Evolutionary conservation across 2,329 filamentous ascomycete species (phyloP).

Genomic region (Cladosporium sp.): DNA sequence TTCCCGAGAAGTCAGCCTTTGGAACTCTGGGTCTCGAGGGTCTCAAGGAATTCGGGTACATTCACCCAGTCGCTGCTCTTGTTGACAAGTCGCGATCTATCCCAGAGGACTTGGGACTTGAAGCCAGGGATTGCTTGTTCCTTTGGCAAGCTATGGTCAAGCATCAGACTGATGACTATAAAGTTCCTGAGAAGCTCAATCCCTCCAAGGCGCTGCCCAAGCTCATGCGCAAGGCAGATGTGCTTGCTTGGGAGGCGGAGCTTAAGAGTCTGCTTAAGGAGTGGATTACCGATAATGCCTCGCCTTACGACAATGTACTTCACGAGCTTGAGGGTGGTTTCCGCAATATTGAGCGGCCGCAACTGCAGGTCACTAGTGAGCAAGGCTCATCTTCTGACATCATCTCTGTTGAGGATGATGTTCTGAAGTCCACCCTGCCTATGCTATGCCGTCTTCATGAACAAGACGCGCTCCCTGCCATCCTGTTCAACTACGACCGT

Average conservation of each 20-base stretch:
- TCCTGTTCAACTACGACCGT: constrained; percentile 77
- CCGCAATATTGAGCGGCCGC: constrained; percentile 27
- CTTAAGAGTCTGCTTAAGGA: constrained; percentile 59
- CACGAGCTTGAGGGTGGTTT: constrained; percentile 46
- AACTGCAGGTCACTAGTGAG: constrained; percentile 27
- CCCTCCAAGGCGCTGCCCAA: constrained; percentile 52
- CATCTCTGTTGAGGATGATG: constrained; percentile 21
- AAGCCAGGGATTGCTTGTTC: constrained; percentile 68
- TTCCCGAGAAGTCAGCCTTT: constrained; percentile 46
- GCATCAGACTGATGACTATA: constrained; percentile 47
- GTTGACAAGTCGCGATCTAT: constrained; percentile 62
- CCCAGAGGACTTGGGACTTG: constrained; percentile 67
- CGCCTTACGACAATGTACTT: constrained; percentile 55
- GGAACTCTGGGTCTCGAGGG: constrained; percentile 50
- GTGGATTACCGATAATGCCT: constrained; percentile 60
- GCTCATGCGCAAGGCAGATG: constrained; percentile 64
- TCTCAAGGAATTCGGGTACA: constrained; percentile 54
- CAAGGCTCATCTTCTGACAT: constrained; percentile 20
- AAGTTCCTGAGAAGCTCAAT: constrained; percentile 52
- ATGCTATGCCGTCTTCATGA: constrained; percentile 61
- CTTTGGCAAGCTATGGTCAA: constrained; percentile 66
- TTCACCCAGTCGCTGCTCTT: constrained; percentile 68
- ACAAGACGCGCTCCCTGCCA: constrained; percentile 67
- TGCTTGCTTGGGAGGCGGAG: constrained; percentile 63
- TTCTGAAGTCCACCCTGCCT: constrained; percentile 54